phyloP scores from a whole-genome alignment of 495 filamentous ascomycete genomes.

The Thermochaetoides thermophila region DNA sequence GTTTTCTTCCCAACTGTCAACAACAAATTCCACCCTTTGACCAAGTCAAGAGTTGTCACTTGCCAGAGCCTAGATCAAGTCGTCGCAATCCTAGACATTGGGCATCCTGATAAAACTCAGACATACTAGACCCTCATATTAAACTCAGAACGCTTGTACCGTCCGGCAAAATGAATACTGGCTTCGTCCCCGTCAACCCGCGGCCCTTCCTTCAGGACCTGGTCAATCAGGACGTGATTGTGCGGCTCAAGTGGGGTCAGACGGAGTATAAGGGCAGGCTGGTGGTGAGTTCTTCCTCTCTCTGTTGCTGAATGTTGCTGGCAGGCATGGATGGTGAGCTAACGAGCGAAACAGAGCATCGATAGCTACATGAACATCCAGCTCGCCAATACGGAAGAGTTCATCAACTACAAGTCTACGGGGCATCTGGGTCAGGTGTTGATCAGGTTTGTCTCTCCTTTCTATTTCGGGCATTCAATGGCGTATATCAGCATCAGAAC shows the following conservation, averaged over 20 bases:
- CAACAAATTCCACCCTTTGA: too few species aligned
- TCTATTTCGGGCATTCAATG: background rate
- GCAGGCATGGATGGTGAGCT: background rate
- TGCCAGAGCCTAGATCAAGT: too few species aligned
- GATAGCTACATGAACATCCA: constrained; percentile 99
- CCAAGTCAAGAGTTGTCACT: too few species aligned
- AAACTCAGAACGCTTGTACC: too few species aligned
- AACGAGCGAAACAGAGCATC: constrained; percentile 36
- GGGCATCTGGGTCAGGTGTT: constrained; percentile 77
- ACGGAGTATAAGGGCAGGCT: constrained; percentile 90
- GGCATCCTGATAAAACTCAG: too few species aligned
- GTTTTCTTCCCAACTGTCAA: too few species aligned
- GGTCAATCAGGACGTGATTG: constrained; percentile 76
- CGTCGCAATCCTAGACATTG: too few species aligned
- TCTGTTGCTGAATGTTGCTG: background rate
- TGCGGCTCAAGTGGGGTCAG: constrained; percentile 94
- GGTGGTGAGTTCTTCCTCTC: constrained; percentile 32
- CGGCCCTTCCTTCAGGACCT: constrained; percentile 22
- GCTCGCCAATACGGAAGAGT: constrained; percentile 78
- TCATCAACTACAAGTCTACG: constrained; percentile 72
- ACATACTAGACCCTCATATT: too few species aligned
- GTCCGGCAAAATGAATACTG: constrained; percentile 10
- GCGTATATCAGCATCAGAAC: background rate
- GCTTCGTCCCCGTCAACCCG: constrained; percentile 21
- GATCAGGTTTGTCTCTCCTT: constrained; percentile 50